A percentile compares a stretch with the other conserved stretches of the same genome.
These are phyloP conservation scores for Taphrina pruni DNA, from an alignment of 1,139 yeast species.

Conservation along the genomic window DNA sequence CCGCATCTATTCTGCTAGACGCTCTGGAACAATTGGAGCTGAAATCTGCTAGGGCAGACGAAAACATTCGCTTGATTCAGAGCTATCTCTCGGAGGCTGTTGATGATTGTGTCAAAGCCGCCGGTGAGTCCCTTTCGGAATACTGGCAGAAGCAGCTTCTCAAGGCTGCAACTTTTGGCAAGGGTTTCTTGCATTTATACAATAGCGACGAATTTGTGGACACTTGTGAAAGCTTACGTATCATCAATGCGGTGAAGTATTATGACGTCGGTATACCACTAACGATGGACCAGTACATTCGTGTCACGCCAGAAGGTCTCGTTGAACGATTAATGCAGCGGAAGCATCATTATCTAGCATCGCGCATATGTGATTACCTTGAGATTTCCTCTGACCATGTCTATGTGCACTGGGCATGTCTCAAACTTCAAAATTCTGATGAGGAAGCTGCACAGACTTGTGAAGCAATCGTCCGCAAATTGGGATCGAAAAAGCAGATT, in stretches of 20 bases:
- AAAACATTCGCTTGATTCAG: conserved; percentile 68
- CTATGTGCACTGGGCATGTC: conserved; percentile 81
- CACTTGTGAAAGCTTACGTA: conserved; percentile 65
- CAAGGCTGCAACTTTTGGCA: conserved; percentile 86
- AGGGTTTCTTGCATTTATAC: conserved; percentile 64
- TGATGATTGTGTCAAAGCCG: conserved; percentile 72
- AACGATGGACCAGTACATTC: conserved; percentile 61
- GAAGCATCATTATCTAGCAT: conserved; percentile 66
- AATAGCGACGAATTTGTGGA: conserved; percentile 63
- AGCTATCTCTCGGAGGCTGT: conserved; percentile 66
- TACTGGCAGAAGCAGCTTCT: conserved; percentile 79
- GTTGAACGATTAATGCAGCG: conserved; percentile 66
- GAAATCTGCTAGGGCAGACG: conserved; percentile 84
- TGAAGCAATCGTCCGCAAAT: conserved; percentile 58
- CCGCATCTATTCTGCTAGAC: conserved; percentile 81
- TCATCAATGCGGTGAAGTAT: conserved; percentile 71
- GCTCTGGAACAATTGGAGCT: conserved; percentile 73
- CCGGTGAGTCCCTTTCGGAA: conserved; percentile 76
- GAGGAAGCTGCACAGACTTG: conserved; percentile 67
- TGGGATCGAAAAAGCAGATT: conserved; percentile 55
- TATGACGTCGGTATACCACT: conserved; percentile 71
- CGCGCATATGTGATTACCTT: conserved; percentile 64
- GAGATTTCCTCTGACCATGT: conserved; percentile 62
- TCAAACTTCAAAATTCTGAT: conserved; percentile 60
- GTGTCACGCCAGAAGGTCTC: conserved; percentile 57